A percentile compares a stretch with the other conserved stretches of the same genome.
Evolutionary conservation across 176 grass and related monocot species (phyloP).

Genomic region (Lolium perenne): DNA sequence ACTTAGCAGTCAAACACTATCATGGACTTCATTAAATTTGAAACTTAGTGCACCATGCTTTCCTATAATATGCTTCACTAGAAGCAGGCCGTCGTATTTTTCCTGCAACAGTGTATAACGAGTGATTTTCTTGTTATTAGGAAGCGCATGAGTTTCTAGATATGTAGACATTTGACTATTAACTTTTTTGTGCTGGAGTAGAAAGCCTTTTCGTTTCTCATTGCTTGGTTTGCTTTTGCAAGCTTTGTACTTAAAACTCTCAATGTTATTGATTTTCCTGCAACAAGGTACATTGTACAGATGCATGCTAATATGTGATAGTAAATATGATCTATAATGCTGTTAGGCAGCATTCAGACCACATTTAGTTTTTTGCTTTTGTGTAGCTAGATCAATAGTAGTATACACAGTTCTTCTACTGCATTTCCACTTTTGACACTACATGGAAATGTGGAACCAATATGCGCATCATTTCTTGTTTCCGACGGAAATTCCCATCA

Average conservation of each 20-base stretch:
- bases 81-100: conserved; percentile 4
- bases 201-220: neutral
- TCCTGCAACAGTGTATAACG: neutral
- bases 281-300: neutral
- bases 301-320: neutral
- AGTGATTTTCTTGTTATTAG: neutral
- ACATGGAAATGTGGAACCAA: conserved; percentile 13
- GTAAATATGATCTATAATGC: neutral
- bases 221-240: neutral
- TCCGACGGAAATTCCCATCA: neutral
- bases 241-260: neutral
- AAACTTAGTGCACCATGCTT: neutral
- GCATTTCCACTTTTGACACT: conserved; percentile 15
- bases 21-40: neutral
- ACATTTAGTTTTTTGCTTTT: conserved; percentile 21
- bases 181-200: neutral
- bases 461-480: neutral
- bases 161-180: neutral
- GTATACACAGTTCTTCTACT: neutral
- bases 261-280: neutral
- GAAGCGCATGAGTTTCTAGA: neutral
- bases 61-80: neutral
- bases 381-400: neutral
- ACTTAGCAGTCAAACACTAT: neutral
- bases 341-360: neutral